phyloP scores from a whole-genome alignment of 2,329 filamentous ascomycete species.

The Fusarium piperis region DNA sequence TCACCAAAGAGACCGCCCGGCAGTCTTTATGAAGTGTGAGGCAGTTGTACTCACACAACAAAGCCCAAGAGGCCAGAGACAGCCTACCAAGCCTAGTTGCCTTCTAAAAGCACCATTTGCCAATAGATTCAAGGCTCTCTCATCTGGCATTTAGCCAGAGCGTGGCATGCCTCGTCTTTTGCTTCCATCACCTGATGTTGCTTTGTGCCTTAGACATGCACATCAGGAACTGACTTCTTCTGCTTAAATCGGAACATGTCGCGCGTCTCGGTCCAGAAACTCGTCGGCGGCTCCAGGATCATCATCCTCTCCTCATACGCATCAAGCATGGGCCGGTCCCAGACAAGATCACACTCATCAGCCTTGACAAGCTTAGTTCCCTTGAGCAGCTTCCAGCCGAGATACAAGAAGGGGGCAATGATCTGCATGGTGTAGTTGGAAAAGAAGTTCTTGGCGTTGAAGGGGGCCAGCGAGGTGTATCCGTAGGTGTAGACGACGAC shows the following conservation, averaged over 20 bases:
- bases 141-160: not conserved
- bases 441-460: conserved; percentile 54
- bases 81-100: not conserved
- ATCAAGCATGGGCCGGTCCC: conserved; percentile 63
- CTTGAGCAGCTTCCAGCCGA: conserved; percentile 67
- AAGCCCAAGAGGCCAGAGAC: not conserved
- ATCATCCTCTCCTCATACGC: conserved; percentile 56
- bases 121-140: not conserved
- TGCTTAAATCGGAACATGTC: conserved; percentile 24
- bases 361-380: conserved; percentile 60
- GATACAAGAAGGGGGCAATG: conserved; percentile 57
- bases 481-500: conserved; percentile 56
- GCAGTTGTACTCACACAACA: not conserved
- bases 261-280: conserved; percentile 47
- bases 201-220: conserved; percentile 10
- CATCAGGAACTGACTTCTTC: conserved; percentile 21
- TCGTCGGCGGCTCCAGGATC: conserved; percentile 49
- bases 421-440: conserved; percentile 62
- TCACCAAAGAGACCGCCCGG: not conserved
- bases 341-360: conserved; percentile 62
- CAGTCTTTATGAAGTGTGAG: not conserved
- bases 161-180: not conserved
- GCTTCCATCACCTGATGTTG: not conserved
- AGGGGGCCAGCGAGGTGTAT: conserved; percentile 62
- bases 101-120: not conserved